phyloP scores from a whole-genome alignment of 352 stramenopile genomes.

The Pythium myriotylum region DNA sequence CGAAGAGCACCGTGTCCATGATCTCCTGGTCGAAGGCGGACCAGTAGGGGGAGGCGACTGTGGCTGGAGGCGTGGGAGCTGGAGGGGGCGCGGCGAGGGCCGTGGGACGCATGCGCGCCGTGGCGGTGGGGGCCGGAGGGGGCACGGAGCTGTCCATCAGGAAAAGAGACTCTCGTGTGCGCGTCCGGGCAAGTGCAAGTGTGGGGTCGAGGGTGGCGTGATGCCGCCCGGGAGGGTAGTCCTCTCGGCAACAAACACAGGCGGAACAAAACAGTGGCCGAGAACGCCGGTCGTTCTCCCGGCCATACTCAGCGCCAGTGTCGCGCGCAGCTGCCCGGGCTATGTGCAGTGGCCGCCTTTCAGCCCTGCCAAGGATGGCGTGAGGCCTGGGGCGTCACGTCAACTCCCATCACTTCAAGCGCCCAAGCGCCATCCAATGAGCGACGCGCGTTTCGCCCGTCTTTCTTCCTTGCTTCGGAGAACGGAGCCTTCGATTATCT shows the following conservation, averaged over 20 bases:
- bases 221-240: conserved; percentile 7
- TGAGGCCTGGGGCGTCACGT: conserved; percentile 20
- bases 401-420: conserved; percentile 24
- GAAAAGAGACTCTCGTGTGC: not conserved
- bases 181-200: conserved; percentile 17
- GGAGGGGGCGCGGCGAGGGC: conserved; percentile 1
- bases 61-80: not conserved
- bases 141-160: conserved; percentile 17
- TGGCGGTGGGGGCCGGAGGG: not conserved
- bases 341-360: conserved; percentile 8
- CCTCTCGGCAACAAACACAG: not conserved
- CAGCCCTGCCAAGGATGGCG: conserved; percentile 9
- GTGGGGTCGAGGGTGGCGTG: conserved; percentile 11
- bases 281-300: not conserved
- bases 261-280: not conserved
- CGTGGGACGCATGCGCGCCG: conserved; percentile 2
- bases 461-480: conserved; percentile 5
- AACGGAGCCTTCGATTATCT: no score
- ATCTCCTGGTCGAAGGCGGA: conserved; percentile 32
- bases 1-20: conserved; percentile 34
- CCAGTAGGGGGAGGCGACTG: conserved; percentile 22
- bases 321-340: not conserved
- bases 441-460: conserved; percentile 4
- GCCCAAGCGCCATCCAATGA: conserved; percentile 1
- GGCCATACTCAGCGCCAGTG: not conserved